phyloP scores from a whole-genome alignment of 805 yeast species.

The Wickerhamomyces pijperi region DNA sequence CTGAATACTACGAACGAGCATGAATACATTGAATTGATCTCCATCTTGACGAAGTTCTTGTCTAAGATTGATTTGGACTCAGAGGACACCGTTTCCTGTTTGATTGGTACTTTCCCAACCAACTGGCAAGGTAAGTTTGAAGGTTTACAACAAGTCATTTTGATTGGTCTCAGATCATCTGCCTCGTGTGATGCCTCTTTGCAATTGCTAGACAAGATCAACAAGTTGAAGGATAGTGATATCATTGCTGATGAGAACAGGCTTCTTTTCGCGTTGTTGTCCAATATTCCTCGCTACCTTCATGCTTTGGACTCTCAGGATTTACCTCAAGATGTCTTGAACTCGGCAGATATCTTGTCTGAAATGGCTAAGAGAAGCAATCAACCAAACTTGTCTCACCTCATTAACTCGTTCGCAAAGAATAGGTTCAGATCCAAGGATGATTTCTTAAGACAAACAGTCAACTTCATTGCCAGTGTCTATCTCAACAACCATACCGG shows the following conservation, averaged over 20 bases:
- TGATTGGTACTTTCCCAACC: conserved; percentile 81
- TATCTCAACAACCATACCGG: conserved; percentile 72
- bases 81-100: conserved; percentile 72
- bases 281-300: conserved; percentile 76
- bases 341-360: conserved; percentile 46
- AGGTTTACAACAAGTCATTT: conserved; percentile 70
- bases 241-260: conserved; percentile 67
- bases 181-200: conserved; percentile 71
- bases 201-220: conserved; percentile 61
- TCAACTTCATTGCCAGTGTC: conserved; percentile 51
- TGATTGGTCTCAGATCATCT: conserved; percentile 77
- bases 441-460: conserved; percentile 77
- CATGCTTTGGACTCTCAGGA: conserved; percentile 61
- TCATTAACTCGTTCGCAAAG: conserved; percentile 67
- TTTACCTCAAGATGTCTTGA: conserved; percentile 36
- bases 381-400: conserved; percentile 52
- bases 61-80: conserved; percentile 81
- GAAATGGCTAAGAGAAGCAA: conserved; percentile 48
- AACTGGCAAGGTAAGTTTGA: conserved; percentile 93
- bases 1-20: conserved; percentile 83
- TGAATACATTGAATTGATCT: conserved; percentile 81
- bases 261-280: conserved; percentile 57
- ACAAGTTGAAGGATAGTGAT: conserved; percentile 55
- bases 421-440: conserved; percentile 79
- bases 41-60: conserved; percentile 71